Percentiles rank a stretch among this genome's conserved stretches.
These are phyloP conservation scores for Citrullus mucosospermus DNA, from an alignment of 306 rosid genomes.

Conservation along the genomic window DNA sequence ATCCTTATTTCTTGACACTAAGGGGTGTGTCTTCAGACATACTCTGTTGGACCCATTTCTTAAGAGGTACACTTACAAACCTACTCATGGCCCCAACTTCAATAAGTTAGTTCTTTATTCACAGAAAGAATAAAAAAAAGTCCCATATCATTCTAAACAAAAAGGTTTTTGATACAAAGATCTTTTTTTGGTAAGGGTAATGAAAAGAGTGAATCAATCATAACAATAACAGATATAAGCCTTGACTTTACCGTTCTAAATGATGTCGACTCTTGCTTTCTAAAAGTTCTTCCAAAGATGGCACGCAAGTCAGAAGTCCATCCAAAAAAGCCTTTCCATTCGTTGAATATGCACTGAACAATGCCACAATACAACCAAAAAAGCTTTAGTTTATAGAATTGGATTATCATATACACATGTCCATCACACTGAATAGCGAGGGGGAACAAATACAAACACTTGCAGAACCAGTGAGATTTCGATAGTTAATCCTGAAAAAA, in stretches of 20 bases:
- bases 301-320: slow-evolving; percentile 81
- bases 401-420: not conserved
- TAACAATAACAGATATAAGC: not conserved
- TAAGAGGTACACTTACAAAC: not conserved
- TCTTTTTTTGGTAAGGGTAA: not conserved
- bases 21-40: not conserved
- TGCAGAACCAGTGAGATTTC: not conserved
- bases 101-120: not conserved
- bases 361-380: not conserved
- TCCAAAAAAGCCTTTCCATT: slow-evolving; percentile 78
- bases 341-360: slow-evolving; percentile 64
- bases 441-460: not conserved
- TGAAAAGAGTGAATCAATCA: not conserved
- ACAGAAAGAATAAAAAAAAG: not conserved
- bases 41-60: not conserved
- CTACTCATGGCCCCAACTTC: not conserved
- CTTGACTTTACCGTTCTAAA: slow-evolving; percentile 36
- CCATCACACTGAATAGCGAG: not conserved
- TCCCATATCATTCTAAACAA: not conserved
- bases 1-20: not conserved
- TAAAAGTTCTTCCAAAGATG: slow-evolving; percentile 45
- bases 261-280: slow-evolving; percentile 47
- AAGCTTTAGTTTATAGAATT: not conserved
- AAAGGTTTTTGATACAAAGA: not conserved
- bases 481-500: not conserved